These are phyloP conservation scores for Xylaria sp. DNA, from an alignment of 2,329 filamentous ascomycete species.

Conservation along the genomic window DNA sequence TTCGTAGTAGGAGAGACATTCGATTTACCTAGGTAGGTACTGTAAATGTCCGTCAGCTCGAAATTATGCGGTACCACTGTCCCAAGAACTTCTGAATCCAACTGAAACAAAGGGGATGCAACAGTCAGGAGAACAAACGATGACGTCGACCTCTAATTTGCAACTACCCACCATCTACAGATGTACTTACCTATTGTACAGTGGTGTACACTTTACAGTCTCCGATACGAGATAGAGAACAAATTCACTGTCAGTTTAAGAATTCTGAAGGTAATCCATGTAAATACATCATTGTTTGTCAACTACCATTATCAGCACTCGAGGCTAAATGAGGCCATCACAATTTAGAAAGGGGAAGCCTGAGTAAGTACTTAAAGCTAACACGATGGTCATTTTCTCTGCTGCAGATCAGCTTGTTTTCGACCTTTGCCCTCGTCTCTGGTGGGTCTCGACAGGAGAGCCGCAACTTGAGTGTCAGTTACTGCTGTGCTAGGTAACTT, in stretches of 20 bases:
- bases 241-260: no score
- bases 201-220: no score
- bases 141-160: constrained; percentile 19
- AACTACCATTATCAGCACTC: not conserved
- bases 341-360: constrained; percentile 14
- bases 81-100: not conserved
- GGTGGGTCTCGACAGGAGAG: constrained; percentile 27
- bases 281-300: not conserved
- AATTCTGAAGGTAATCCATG: no score
- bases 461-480: constrained; percentile 23
- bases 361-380: no score
- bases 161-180: not conserved
- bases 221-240: no score
- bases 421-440: not conserved
- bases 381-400: constrained; percentile 10
- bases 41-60: not conserved
- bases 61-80: not conserved
- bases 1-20: no score
- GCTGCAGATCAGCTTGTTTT: constrained; percentile 18
- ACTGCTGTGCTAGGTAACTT: not conserved
- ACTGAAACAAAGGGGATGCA: constrained; percentile 2
- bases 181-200: not conserved
- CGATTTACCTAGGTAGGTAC: not conserved
- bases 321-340: constrained; percentile 23
- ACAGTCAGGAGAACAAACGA: constrained; percentile 2